Percentiles rank a stretch among this genome's conserved stretches.
These are phyloP conservation scores for Evansstolkia leycettana DNA, from an alignment of 495 filamentous ascomycete genomes.

Conservation along the genomic window DNA sequence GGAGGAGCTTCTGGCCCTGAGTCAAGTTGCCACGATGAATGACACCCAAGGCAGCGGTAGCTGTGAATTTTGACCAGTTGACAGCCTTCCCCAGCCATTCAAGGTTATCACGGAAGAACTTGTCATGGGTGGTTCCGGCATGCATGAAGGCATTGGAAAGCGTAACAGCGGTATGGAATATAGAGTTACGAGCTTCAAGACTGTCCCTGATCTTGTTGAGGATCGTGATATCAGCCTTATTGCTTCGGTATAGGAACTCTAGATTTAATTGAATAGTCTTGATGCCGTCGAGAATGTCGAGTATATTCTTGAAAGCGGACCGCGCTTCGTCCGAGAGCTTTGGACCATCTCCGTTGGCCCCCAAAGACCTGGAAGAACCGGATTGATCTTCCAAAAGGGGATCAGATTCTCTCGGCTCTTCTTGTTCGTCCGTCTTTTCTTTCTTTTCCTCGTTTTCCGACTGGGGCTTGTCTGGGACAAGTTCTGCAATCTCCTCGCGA, in stretches of 20 bases:
- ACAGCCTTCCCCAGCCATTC: constrained; percentile 98
- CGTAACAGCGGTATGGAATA: constrained; percentile 94
- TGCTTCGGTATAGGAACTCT: constrained; percentile 93
- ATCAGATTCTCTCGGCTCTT: constrained; percentile 43
- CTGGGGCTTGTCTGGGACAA: constrained; percentile 33
- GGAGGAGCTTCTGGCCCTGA: constrained; percentile 83
- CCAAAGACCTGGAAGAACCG: constrained; percentile 23
- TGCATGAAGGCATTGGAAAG: constrained; percentile 99
- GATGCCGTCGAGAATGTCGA: constrained; percentile 76
- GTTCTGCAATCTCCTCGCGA: constrained; percentile 61
- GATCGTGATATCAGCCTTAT: constrained; percentile 75
- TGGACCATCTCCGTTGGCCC: constrained; percentile 30
- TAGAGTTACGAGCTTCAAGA: constrained; percentile 89
- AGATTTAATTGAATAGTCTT: constrained; percentile 88
- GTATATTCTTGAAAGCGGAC: constrained; percentile 64
- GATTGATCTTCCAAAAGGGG: constrained; percentile 35
- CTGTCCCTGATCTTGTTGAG: constrained; percentile 95
- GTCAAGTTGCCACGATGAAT: constrained; percentile 91
- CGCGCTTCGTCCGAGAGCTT: constrained; percentile 31
- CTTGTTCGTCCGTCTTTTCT: constrained; percentile 24
- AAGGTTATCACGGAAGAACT: constrained; percentile 93
- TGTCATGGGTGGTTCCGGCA: constrained; percentile 93
- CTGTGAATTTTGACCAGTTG: constrained; percentile 99
- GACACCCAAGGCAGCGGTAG: constrained; percentile 90
- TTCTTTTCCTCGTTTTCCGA: constrained; percentile 33